Percentiles rank a stretch among this genome's conserved stretches.
phyloP scores from a whole-genome alignment of 441 rosid genomes.

The Monsonia emarginata region DNA sequence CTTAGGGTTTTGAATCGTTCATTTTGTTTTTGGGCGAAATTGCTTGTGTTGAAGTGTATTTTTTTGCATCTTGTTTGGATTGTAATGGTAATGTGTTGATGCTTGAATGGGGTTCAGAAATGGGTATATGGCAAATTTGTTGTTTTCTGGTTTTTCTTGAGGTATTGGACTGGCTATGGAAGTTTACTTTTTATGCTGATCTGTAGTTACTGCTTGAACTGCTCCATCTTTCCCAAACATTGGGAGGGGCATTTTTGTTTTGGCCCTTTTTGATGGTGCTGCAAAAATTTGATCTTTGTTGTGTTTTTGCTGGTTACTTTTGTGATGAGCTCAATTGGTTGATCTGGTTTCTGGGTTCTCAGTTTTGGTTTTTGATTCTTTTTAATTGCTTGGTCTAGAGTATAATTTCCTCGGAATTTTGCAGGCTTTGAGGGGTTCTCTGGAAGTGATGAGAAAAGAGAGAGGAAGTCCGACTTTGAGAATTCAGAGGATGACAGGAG shows the following conservation, averaged over 20 bases:
- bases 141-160: not conserved
- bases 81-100: not conserved
- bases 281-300: not conserved
- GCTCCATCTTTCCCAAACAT: not conserved
- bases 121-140: not conserved
- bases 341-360: not conserved
- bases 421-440: slow-evolving; percentile 82
- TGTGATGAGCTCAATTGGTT: not conserved
- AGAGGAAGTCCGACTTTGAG: slow-evolving; percentile 87
- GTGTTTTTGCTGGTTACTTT: not conserved
- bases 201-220: not conserved
- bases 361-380: not conserved
- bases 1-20: not conserved
- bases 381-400: not conserved
- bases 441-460: slow-evolving; percentile 88
- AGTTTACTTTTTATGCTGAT: not conserved
- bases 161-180: not conserved
- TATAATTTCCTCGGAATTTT: not conserved
- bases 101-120: not conserved
- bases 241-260: not conserved
- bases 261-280: not conserved
- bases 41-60: not conserved
- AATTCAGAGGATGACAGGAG: slow-evolving; percentile 98
- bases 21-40: not conserved
- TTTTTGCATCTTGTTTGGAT: not conserved